phyloP scores from a whole-genome alignment of 2,329 filamentous ascomycete species.

The Mycocentrospora acerina region DNA sequence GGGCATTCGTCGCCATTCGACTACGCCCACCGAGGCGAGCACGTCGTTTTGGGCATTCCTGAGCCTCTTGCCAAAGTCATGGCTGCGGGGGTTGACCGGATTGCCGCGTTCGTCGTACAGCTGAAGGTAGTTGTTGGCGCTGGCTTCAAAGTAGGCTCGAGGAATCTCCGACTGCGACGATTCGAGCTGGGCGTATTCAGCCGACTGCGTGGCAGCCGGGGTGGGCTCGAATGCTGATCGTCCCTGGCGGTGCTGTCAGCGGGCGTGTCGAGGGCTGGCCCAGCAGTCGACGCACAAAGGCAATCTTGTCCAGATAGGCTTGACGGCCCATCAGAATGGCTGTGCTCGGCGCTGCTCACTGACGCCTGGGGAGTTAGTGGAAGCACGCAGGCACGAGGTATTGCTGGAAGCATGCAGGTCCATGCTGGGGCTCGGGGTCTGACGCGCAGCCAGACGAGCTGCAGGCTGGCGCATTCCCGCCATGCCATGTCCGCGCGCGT shows the following conservation, averaged over 20 bases:
- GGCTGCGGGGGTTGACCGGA: slow-evolving; percentile 46
- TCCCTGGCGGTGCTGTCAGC: slow-evolving; percentile 35
- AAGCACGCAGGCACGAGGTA: too few relatives aligned
- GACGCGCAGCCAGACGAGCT: not conserved
- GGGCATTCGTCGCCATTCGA: slow-evolving; percentile 41
- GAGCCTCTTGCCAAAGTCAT: slow-evolving; percentile 42
- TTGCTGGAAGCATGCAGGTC: too few relatives aligned
- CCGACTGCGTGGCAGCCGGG: slow-evolving; percentile 18
- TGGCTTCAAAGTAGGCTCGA: slow-evolving; percentile 21
- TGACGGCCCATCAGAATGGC: slow-evolving; percentile 35
- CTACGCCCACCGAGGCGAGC: slow-evolving; percentile 50
- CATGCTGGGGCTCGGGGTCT: slow-evolving; percentile 4
- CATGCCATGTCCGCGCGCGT: too few relatives aligned
- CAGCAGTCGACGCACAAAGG: slow-evolving; percentile 29
- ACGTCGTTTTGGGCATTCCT: slow-evolving; percentile 52
- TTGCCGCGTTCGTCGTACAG: slow-evolving; percentile 49
- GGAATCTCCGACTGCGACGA: slow-evolving; percentile 27
- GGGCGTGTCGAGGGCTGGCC: not conserved
- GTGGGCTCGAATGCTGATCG: slow-evolving; percentile 46
- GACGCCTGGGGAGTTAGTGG: not conserved
- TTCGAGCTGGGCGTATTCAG: slow-evolving; percentile 31
- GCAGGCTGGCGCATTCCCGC: not conserved
- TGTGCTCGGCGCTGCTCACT: not conserved
- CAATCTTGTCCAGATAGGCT: slow-evolving; percentile 41
- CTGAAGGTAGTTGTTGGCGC: slow-evolving; percentile 36